A percentile compares a stretch with the other conserved stretches of the same genome.
phyloP scores from a whole-genome alignment of 1,139 yeast species.

The Kurtzmaniella quercitrusa region DNA sequence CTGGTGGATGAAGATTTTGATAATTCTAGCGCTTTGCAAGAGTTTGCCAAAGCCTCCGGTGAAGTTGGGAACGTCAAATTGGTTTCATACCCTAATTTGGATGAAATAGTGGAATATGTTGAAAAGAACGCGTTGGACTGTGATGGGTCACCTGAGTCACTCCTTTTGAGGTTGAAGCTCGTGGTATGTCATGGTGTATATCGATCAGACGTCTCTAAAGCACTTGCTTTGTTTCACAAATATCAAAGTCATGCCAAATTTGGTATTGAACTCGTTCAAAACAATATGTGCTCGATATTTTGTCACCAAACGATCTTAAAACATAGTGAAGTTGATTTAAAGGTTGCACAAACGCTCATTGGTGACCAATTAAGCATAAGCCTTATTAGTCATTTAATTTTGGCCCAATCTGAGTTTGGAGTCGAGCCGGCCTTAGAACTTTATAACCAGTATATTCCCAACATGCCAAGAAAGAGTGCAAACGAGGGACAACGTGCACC shows the following conservation, averaged over 20 bases:
- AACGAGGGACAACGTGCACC: constrained; percentile 33
- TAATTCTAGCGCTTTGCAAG: neutral
- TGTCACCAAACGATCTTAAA: constrained; percentile 40
- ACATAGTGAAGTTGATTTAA: constrained; percentile 26
- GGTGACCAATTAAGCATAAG: constrained; percentile 31
- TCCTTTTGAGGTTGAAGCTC: constrained; percentile 23
- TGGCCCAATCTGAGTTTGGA: constrained; percentile 44
- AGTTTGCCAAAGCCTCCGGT: neutral
- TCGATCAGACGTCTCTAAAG: constrained; percentile 22
- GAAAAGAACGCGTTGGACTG: constrained; percentile 23
- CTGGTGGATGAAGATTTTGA: neutral
- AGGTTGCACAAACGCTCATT: constrained; percentile 46
- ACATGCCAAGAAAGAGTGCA: constrained; percentile 34
- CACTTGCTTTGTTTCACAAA: constrained; percentile 29
- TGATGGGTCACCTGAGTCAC: constrained; percentile 20
- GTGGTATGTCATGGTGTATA: constrained; percentile 38
- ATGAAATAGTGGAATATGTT: constrained; percentile 14
- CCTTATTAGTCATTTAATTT: constrained; percentile 42
- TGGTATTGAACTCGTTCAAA: constrained; percentile 35
- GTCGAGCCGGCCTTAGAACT: constrained; percentile 43
- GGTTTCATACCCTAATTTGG: neutral
- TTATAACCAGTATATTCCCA: constrained; percentile 48
- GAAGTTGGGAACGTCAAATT: too few relatives aligned
- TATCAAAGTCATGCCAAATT: constrained; percentile 34
- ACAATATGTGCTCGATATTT: constrained; percentile 24